Evolutionary conservation across 306 rosid species (phyloP).

Genomic region (Malus domestica): ASM211411v1 NC_041797.1:4156501-4157000

Average conservation of each 20-base stretch:
- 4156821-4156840: constrained; percentile 91
- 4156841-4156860: constrained; percentile 93
- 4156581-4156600: not conserved
- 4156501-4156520: not conserved
- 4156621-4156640: not conserved
- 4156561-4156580: not conserved
- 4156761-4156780: constrained; percentile 67
- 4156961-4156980: constrained; percentile 78
- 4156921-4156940: constrained; percentile 75
- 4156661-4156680: not conserved
- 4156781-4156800: constrained; percentile 85
- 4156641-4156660: not conserved
- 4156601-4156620: not conserved
- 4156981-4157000: constrained; percentile 81
- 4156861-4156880: constrained; percentile 91
- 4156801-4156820: constrained; percentile 74
- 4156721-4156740: not conserved
- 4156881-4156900: constrained; percentile 94
- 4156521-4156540: not conserved
- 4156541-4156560: not conserved
- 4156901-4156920: constrained; percentile 65
- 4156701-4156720: not conserved
- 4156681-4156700: not conserved
- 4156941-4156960: constrained; percentile 75
- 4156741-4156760: not conserved